Conservation (phyloP, 2,329 filamentous ascomycete species). For the Ophiostoma sp. region DNA sequence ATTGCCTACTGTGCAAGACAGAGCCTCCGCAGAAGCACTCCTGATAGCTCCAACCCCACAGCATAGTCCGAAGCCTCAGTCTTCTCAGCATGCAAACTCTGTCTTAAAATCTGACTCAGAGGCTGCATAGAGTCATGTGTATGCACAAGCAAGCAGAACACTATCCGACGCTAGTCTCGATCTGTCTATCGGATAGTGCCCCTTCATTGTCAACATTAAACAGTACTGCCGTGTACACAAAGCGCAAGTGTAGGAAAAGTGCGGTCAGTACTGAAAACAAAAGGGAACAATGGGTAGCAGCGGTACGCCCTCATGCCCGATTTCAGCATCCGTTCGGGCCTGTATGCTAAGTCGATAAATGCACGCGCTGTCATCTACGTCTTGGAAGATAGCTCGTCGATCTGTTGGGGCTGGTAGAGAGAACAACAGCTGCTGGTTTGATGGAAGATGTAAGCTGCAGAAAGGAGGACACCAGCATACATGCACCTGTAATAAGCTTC, state of each 20-base stretch:
- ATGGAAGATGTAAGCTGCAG: too few species aligned
- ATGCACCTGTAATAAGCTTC: too few species aligned
- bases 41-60: neutral
- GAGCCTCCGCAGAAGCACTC: neutral
- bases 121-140: neutral
- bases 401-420: neutral
- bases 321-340: neutral
- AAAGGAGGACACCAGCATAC: too few species aligned
- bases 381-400: neutral
- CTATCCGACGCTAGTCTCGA: too few species aligned
- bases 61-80: neutral
- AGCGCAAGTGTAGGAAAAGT: too few species aligned
- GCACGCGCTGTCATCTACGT: neutral
- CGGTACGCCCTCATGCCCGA: neutral
- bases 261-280: neutral
- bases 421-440: neutral
- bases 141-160: neutral
- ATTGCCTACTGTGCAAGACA: neutral
- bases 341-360: neutral
- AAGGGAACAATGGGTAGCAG: neutral
- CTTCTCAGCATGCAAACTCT: neutral
- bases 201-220: too few species aligned
- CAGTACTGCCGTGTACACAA: too few species aligned
- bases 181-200: too few species aligned
- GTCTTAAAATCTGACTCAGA: neutral